Evolutionary conservation across 2,329 filamentous ascomycete genomes (phyloP).

Genomic region (Claviceps cyperi): DNA sequence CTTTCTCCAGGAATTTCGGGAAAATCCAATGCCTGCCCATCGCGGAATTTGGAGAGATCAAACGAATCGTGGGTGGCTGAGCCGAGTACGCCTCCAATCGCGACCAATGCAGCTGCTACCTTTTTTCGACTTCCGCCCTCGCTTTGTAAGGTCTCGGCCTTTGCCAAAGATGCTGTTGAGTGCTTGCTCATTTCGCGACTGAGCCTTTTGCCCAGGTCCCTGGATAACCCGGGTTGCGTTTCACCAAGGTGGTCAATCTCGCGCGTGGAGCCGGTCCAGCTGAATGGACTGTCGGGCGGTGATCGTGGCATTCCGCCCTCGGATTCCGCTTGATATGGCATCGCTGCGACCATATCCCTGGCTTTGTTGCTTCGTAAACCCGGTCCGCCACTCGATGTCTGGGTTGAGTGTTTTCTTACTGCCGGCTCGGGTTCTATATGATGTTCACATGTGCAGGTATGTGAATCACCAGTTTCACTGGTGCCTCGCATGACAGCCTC

Average conservation of each 20-base stretch:
- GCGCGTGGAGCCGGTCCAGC: neutral
- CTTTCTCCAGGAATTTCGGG: constrained; percentile 41
- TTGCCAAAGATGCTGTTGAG: neutral
- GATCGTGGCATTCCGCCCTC: neutral
- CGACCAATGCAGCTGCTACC: constrained; percentile 28
- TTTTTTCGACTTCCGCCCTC: constrained; percentile 21
- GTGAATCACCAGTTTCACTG: neutral
- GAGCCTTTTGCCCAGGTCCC: neutral
- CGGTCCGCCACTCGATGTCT: neutral
- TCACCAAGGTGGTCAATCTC: neutral
- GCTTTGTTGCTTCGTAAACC: neutral
- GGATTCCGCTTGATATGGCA: neutral
- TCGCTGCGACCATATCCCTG: neutral
- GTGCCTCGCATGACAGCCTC: constrained; percentile 6
- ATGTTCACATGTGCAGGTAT: constrained; percentile 9
- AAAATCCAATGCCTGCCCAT: constrained; percentile 31
- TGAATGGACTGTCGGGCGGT: neutral
- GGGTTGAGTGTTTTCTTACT: neutral
- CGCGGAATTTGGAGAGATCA: constrained; percentile 33
- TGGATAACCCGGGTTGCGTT: neutral
- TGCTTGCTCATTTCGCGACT: neutral
- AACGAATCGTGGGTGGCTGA: constrained; percentile 31
- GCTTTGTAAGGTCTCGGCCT: neutral
- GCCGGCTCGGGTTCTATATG: neutral
- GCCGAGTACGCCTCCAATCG: constrained; percentile 29